Evolutionary conservation across 225 moss, liverwort and hornwort species (phyloP).

Genomic region (Ulota crispa): DNA sequence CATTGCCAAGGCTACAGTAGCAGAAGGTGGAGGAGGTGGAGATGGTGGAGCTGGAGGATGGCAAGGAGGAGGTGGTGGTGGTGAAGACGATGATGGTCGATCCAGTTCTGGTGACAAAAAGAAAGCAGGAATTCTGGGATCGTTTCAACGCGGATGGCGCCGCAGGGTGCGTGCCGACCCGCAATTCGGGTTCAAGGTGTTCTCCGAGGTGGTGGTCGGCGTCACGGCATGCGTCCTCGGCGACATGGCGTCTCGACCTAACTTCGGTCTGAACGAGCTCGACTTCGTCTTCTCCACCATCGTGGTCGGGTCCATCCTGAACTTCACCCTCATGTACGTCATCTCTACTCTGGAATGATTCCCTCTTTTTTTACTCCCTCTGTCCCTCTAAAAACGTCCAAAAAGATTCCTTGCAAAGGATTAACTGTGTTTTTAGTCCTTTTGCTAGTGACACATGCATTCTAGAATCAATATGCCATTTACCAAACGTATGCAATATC

Average conservation of each 20-base stretch:
- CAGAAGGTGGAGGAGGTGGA: slow-evolving; percentile 14
- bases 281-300: slow-evolving; percentile 90
- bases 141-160: slow-evolving; percentile 44
- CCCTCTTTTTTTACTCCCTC: not conserved
- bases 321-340: slow-evolving; percentile 58
- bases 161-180: slow-evolving; percentile 66
- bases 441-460: too few relatives aligned
- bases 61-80: slow-evolving; percentile 9
- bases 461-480: too few relatives aligned
- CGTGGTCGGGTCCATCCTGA: slow-evolving; percentile 47
- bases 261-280: slow-evolving; percentile 77
- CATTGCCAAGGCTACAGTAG: slow-evolving; percentile 13
- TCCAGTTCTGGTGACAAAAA: not conserved
- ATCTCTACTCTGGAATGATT: not conserved
- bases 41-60: slow-evolving; percentile 30
- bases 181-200: slow-evolving; percentile 75
- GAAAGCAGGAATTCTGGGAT: slow-evolving; percentile 22
- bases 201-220: slow-evolving; percentile 75
- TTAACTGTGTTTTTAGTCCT: too few relatives aligned
- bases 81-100: not conserved
- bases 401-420: too few relatives aligned
- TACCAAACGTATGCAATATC: too few relatives aligned
- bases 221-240: slow-evolving; percentile 78
- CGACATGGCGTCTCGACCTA: slow-evolving; percentile 83
- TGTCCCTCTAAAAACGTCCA: too few relatives aligned